Evolutionary conservation across 805 yeast genomes (phyloP).

Genomic region (Sugiyamaella mastotermitis): DNA sequence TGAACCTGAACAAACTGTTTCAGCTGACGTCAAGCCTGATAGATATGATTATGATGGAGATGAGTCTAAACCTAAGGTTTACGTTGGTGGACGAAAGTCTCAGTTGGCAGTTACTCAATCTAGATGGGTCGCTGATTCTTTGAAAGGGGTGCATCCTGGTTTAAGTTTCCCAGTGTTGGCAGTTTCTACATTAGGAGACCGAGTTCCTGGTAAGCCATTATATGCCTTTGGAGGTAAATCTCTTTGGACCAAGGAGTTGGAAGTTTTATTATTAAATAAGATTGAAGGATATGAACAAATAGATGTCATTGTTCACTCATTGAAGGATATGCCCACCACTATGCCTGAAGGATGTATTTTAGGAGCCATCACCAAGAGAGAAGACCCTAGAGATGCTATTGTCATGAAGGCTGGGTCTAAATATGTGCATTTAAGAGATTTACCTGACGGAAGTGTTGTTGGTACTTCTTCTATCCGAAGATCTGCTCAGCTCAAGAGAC

Average conservation of each 20-base stretch:
- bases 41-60: constrained; percentile 15
- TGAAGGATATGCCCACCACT: constrained; percentile 81
- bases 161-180: constrained; percentile 72
- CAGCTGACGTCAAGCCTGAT: constrained; percentile 2
- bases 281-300: constrained; percentile 58
- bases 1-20: too few species aligned
- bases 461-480: constrained; percentile 95
- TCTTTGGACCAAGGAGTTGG: constrained; percentile 93
- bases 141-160: constrained; percentile 56
- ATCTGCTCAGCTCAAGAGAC: constrained; percentile 79
- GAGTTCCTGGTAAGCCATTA: constrained; percentile 74
- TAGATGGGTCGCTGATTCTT: constrained; percentile 58
- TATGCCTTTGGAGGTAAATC: constrained; percentile 96
- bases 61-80: constrained; percentile 17
- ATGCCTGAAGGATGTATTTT: constrained; percentile 85
- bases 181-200: constrained; percentile 84
- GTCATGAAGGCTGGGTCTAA: constrained; percentile 63
- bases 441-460: constrained; percentile 80
- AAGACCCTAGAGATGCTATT: constrained; percentile 91
- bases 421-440: constrained; percentile 59
- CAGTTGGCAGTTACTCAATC: constrained; percentile 83
- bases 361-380: constrained; percentile 81
- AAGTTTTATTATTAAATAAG: constrained; percentile 57
- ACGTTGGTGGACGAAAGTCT: constrained; percentile 86
- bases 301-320: constrained; percentile 87